Conservation (phyloP, 257 asterid species). For the Forsythia suspensa region DNA sequence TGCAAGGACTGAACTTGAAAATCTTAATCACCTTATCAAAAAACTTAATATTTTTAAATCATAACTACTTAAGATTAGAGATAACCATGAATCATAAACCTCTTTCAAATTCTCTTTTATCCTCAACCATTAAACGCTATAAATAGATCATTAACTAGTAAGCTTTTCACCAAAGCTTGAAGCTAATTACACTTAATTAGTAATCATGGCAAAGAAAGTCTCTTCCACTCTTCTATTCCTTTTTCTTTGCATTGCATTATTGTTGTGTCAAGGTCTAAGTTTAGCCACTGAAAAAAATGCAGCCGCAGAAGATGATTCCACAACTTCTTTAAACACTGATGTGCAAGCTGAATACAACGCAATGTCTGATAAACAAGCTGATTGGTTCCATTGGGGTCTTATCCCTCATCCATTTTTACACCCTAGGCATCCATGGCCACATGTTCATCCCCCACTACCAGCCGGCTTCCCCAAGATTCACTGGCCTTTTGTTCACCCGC, state of each 20-base stretch:
- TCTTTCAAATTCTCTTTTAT: background rate
- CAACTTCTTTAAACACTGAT: background rate
- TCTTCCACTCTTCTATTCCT: background rate
- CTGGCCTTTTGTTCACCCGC: background rate
- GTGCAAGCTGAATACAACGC: background rate
- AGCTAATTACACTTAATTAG: background rate
- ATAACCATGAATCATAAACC: background rate
- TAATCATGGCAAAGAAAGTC: background rate
- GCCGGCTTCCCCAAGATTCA: background rate
- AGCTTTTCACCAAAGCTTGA: background rate
- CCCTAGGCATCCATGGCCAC: slow-evolving; percentile 2
- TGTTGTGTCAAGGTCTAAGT: background rate
- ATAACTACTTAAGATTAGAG: background rate
- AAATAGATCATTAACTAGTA: background rate
- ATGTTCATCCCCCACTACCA: background rate
- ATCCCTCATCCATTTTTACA: background rate
- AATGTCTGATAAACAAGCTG: background rate
- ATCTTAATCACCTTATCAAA: too few species aligned
- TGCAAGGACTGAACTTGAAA: too few species aligned
- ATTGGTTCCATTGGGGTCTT: background rate
- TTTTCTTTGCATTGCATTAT: background rate
- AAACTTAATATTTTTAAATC: background rate
- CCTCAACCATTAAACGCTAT: background rate
- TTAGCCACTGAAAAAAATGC: background rate
- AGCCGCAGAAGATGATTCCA: background rate